Evolutionary conservation across 257 asterid genomes (phyloP), one percentile per base, ranked within the genome.

Genomic region (Solanum sitiens): DNA sequence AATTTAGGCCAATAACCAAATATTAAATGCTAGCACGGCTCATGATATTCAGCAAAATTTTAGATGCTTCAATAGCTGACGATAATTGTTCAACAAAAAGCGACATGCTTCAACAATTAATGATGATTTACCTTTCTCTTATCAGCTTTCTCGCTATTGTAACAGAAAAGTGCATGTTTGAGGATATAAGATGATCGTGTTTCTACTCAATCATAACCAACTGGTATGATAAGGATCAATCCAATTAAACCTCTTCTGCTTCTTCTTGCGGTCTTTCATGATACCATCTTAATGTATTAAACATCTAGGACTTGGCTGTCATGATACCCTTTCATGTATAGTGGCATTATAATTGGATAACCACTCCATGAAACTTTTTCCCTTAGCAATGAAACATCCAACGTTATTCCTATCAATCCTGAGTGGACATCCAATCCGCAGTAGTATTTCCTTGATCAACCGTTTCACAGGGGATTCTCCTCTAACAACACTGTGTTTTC

Each of bases 361-460:
- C 98, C 99, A 95, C 40, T 94, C 94, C 91, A 89, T 93, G 86
- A 97, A 89, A 84, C 27, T 63, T 44, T 89, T 95, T 39, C 99
- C 99, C 91, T 94, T 97, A 83, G 88, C 93, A 89, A 92, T 89
- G 72, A 95, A 96, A 92, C 98, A 95, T 72, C 99, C 99, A 65
- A 87, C 40, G 59, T 93, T 95, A 88, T 92, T 94, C 92, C 98
- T 89, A 86, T 95, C 98, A 67, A 95, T 91, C 91, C 92, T 94
- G 92, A 95, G 90, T 1, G 99, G 99, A 86, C 98, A 95, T 89
- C 92, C 89, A 90, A 80, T 89, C 88, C 89, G 94, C 32, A 83
- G 27, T 27, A 92, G 87, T 79, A 93, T 91, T 84, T 91, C 96
- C 91, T 93, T 95, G 30, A 92, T 89, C 95, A 97, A 86, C 80